phyloP scores from a whole-genome alignment of 306 rosid genomes.

The Vigna mungo region DNA sequence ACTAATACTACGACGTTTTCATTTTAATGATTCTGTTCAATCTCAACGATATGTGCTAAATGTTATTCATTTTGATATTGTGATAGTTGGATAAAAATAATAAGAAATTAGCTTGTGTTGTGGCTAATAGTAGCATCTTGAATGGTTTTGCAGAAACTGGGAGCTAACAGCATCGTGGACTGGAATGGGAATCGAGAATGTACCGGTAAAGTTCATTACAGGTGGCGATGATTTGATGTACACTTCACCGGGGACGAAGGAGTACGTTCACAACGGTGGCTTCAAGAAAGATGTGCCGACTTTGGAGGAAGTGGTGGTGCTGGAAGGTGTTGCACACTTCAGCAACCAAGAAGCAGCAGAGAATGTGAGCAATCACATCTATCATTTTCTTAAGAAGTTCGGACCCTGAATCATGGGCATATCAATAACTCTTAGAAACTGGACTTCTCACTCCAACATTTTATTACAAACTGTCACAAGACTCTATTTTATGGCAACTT shows the following conservation, averaged over 20 bases:
- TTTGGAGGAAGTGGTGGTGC: conserved; percentile 54
- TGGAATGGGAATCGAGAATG: conserved; percentile 35
- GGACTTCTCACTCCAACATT: too few species aligned
- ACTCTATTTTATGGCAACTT: too few species aligned
- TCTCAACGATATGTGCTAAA: too few species aligned
- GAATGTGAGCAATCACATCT: conserved; percentile 41
- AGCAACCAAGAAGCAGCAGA: conserved; percentile 53
- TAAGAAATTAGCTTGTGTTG: neutral
- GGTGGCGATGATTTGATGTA: conserved; percentile 40
- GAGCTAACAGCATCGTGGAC: conserved; percentile 54
- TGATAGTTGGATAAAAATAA: too few species aligned
- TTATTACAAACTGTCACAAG: too few species aligned
- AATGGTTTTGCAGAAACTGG: conserved; percentile 46
- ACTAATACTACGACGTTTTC: too few species aligned
- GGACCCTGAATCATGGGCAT: too few species aligned
- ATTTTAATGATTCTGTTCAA: too few species aligned
- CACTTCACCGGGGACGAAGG: conserved; percentile 40
- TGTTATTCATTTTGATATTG: too few species aligned
- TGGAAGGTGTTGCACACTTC: conserved; percentile 50
- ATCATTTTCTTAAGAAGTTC: conserved; percentile 36
- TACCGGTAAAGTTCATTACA: conserved; percentile 43
- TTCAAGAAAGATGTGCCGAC: conserved; percentile 52
- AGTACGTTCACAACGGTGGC: conserved; percentile 37
- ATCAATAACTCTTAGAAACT: too few species aligned
- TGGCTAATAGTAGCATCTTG: neutral